Conservation (phyloP, 1,139 yeast genomes). For the Pichiaceae sp. region DNA sequence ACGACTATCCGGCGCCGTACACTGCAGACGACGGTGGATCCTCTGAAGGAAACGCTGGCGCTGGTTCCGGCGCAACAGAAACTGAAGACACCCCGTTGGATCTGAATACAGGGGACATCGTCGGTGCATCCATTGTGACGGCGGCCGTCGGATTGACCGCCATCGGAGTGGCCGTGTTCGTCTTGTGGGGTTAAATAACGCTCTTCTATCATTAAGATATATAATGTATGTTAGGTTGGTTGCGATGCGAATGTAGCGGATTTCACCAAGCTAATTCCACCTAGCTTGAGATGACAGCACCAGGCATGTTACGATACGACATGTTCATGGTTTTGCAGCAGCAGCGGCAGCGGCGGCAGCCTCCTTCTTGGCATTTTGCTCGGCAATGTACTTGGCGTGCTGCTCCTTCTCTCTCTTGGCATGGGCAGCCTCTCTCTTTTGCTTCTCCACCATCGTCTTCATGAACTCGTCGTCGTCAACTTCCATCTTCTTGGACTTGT, state of each 20-base stretch:
- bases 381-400: neutral
- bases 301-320: too few relatives aligned
- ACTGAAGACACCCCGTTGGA: slow-evolving; percentile 27
- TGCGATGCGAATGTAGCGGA: too few relatives aligned
- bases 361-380: neutral
- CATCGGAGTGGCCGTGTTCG: slow-evolving; percentile 40
- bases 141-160: slow-evolving; percentile 61
- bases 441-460: slow-evolving; percentile 1
- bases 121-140: slow-evolving; percentile 87
- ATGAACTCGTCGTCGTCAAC: slow-evolving; percentile 21
- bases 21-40: slow-evolving; percentile 55
- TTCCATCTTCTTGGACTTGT: slow-evolving; percentile 28
- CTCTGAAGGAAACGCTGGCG: slow-evolving; percentile 49
- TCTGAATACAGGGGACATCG: slow-evolving; percentile 57
- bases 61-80: slow-evolving; percentile 36
- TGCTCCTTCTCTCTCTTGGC: neutral
- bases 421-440: neutral
- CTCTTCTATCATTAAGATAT: too few relatives aligned
- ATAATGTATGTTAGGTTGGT: too few relatives aligned
- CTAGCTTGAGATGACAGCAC: neutral
- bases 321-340: too few relatives aligned
- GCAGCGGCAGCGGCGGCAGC: neutral
- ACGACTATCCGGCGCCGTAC: slow-evolving; percentile 47
- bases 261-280: too few relatives aligned
- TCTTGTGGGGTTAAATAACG: slow-evolving; percentile 16